Percentiles rank a stretch among this genome's conserved stretches.
Conservation (phyloP, 129 eudicot genomes). For the Chrysanthemum makinoi region DNA sequence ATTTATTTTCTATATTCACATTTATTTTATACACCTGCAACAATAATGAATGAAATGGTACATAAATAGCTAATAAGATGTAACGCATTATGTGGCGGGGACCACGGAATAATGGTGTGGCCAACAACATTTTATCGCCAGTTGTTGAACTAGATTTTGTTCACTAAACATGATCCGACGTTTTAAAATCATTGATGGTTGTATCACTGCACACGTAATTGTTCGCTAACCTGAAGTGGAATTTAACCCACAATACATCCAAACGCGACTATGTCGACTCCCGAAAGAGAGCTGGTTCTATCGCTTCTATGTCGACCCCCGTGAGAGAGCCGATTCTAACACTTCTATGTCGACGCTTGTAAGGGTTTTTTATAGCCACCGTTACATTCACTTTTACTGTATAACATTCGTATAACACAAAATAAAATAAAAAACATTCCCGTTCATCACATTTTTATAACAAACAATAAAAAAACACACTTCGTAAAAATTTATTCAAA, state of each 20-base stretch:
- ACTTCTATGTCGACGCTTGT: too few relatives aligned
- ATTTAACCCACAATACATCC: background rate
- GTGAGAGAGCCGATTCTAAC: too few relatives aligned
- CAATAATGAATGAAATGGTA: background rate
- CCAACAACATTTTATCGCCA: conserved; percentile 18
- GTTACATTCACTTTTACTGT: too few relatives aligned
- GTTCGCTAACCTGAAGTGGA: background rate
- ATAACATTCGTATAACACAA: too few relatives aligned
- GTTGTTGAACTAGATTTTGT: conserved; percentile 12
- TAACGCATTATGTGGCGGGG: conserved; percentile 19
- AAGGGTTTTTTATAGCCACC: too few relatives aligned
- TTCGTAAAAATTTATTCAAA: too few relatives aligned
- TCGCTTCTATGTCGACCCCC: too few relatives aligned
- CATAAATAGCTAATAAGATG: conserved; percentile 1
- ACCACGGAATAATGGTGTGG: conserved; percentile 29
- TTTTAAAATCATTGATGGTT: background rate
- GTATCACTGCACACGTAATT: conserved; percentile 5
- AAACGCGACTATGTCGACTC: conserved; percentile 12
- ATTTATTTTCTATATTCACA: background rate
- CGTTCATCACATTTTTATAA: too few relatives aligned
- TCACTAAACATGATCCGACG: conserved; percentile 11
- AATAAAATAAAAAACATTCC: too few relatives aligned
- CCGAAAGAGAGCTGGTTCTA: too few relatives aligned
- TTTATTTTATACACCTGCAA: background rate
- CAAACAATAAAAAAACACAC: too few relatives aligned